These are phyloP conservation scores for Vitis hybrid DNA, from an alignment of 177 flowering plant genomes.

Conservation along the genomic window DNA sequence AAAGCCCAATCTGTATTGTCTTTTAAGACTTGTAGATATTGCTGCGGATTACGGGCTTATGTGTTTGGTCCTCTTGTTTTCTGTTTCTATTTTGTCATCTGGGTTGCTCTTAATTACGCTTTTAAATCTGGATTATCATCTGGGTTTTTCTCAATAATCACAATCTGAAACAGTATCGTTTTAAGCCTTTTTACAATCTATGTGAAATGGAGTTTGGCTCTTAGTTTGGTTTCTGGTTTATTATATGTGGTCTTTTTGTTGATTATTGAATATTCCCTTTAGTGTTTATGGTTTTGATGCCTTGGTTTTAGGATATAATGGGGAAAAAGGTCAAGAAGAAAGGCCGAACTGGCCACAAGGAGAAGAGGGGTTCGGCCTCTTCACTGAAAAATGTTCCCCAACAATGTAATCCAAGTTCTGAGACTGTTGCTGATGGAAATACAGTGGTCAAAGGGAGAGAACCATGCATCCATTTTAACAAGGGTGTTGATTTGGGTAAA, in stretches of 20 bases:
- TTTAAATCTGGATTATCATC: slow-evolving; percentile 6
- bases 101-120: slow-evolving; percentile 3
- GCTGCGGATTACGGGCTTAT: background rate
- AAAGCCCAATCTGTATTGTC: too few species aligned
- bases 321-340: slow-evolving; percentile 79
- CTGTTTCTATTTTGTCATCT: background rate
- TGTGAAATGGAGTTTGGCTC: background rate
- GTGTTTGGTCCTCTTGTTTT: background rate
- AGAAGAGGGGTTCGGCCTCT: slow-evolving; percentile 32
- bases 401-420: slow-evolving; percentile 18
- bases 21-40: too few species aligned
- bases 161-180: slow-evolving; percentile 5
- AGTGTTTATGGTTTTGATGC: slow-evolving; percentile 11
- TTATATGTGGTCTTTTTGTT: background rate
- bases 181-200: background rate
- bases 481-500: slow-evolving; percentile 50
- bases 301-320: slow-evolving; percentile 46
- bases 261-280: background rate
- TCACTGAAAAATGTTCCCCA: slow-evolving; percentile 23
- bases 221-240: background rate
- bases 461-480: slow-evolving; percentile 57
- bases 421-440: slow-evolving; percentile 31
- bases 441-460: slow-evolving; percentile 39
- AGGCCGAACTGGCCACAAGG: slow-evolving; percentile 47
- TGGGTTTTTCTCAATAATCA: background rate